phyloP scores from a whole-genome alignment of 2,329 filamentous ascomycete genomes.

The Pezizomycotina sp. region DNA sequence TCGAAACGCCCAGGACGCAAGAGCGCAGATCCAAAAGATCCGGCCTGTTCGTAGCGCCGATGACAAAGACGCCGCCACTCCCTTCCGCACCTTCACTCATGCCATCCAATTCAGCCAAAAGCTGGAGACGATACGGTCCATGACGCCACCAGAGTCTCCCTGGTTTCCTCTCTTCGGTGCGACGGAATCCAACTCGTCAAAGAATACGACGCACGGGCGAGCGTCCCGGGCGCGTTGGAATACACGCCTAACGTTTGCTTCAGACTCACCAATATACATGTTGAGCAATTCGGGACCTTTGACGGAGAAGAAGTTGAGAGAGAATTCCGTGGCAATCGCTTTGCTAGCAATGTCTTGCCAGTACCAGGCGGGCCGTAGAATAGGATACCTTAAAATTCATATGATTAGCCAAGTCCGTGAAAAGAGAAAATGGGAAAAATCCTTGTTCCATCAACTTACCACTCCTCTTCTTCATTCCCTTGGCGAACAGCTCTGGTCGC shows the following conservation, averaged over 20 bases:
- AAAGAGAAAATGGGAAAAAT: background rate
- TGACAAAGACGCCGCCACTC: constrained; percentile 78
- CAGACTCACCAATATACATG: constrained; percentile 92
- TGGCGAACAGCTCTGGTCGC: constrained; percentile 81
- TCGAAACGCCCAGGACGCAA: constrained; percentile 84
- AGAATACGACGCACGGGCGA: constrained; percentile 78
- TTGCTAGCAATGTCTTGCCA: constrained; percentile 80
- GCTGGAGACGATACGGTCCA: constrained; percentile 95
- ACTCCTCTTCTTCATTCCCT: constrained; percentile 94
- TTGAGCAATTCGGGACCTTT: constrained; percentile 84
- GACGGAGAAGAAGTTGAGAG: constrained; percentile 84
- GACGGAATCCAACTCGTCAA: constrained; percentile 83
- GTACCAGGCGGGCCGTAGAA: constrained; percentile 87
- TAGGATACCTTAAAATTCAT: constrained; percentile 38
- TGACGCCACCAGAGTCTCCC: constrained; percentile 90
- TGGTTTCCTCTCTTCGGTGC: constrained; percentile 94
- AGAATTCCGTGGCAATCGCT: constrained; percentile 85
- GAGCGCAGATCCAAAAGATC: constrained; percentile 79
- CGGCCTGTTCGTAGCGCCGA: constrained; percentile 87
- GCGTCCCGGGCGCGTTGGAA: constrained; percentile 79
- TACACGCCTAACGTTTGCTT: constrained; percentile 76
- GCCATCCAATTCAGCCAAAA: constrained; percentile 86
- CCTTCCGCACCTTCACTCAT: constrained; percentile 86
- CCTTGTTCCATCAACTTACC: constrained; percentile 31
- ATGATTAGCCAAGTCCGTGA: background rate